Percentiles rank a stretch among this genome's conserved stretches.
Evolutionary conservation across 169 alveolate species (phyloP).

Genomic region (Plasmodium chabaudi): DNA sequence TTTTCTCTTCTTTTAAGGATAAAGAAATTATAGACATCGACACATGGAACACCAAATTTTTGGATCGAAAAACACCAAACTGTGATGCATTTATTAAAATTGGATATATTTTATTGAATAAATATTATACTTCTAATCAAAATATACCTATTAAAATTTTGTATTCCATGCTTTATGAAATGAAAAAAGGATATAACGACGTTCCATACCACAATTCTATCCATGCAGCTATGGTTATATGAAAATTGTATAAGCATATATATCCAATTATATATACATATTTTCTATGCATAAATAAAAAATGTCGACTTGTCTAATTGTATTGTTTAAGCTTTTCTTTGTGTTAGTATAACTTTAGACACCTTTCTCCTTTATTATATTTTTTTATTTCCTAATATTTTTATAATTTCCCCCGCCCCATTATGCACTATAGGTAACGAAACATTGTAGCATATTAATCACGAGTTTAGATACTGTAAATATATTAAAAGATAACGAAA

Average conservation of each 20-base stretch:
- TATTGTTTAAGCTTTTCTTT: too few relatives aligned
- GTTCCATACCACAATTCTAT: constrained; percentile 75
- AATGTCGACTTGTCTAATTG: too few relatives aligned
- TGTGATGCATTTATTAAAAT: constrained; percentile 31
- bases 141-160: constrained; percentile 45
- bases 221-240: constrained; percentile 75
- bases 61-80: constrained; percentile 13
- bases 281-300: background rate
- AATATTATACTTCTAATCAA: constrained; percentile 32
- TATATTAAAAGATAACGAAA: constrained; percentile 57
- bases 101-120: constrained; percentile 40
- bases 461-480: constrained; percentile 60
- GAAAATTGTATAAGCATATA: background rate
- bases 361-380: background rate
- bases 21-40: constrained; percentile 13
- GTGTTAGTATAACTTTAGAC: too few relatives aligned
- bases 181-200: constrained; percentile 71
- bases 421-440: constrained; percentile 40
- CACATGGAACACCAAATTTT: constrained; percentile 34
- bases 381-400: too few relatives aligned
- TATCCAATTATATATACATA: background rate
- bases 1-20: constrained; percentile 21
- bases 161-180: constrained; percentile 57
- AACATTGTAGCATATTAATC: constrained; percentile 56
- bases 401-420: background rate